phyloP scores from a whole-genome alignment of 2,329 filamentous ascomycete genomes.

The Penicillium capsulatum region DNA sequence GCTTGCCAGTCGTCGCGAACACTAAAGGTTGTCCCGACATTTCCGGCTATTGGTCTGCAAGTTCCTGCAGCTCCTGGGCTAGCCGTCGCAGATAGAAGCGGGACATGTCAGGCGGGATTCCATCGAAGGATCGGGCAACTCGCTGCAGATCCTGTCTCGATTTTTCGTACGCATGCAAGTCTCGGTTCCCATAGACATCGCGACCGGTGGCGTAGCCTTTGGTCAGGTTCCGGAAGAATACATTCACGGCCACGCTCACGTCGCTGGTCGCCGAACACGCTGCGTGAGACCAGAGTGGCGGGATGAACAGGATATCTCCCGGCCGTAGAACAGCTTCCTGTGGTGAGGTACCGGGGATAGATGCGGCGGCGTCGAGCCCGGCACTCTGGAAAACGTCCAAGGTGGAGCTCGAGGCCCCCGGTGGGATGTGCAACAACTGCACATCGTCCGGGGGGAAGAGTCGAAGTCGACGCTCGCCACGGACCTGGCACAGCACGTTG shows the following conservation, averaged over 20 bases:
- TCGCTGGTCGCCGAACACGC: slow-evolving; percentile 36
- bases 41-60: slow-evolving; percentile 20
- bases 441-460: slow-evolving; percentile 78
- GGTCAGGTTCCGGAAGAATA: slow-evolving; percentile 74
- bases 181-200: slow-evolving; percentile 85
- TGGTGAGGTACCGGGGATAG: slow-evolving; percentile 62
- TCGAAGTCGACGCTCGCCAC: slow-evolving; percentile 66
- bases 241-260: slow-evolving; percentile 75
- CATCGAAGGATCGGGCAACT: slow-evolving; percentile 49
- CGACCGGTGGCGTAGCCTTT: slow-evolving; percentile 66
- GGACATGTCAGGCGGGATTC: slow-evolving; percentile 61
- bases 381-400: slow-evolving; percentile 62
- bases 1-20: slow-evolving; percentile 1
- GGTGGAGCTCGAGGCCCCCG: slow-evolving; percentile 75
- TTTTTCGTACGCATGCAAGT: slow-evolving; percentile 79
- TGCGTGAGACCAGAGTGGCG: slow-evolving; percentile 79
- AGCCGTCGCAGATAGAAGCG: slow-evolving; percentile 72
- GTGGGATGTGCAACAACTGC: slow-evolving; percentile 62
- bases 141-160: slow-evolving; percentile 67
- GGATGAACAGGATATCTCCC: slow-evolving; percentile 76
- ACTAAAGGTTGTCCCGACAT: neutral
- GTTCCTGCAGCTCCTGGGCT: slow-evolving; percentile 59
- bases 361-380: slow-evolving; percentile 41
- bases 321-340: slow-evolving; percentile 62
- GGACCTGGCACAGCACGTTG: slow-evolving; percentile 77